Evolutionary conservation across 352 stramenopile species (phyloP), one percentile per base, ranked within the genome.

Genomic region (Discostella stelligera): DNA sequence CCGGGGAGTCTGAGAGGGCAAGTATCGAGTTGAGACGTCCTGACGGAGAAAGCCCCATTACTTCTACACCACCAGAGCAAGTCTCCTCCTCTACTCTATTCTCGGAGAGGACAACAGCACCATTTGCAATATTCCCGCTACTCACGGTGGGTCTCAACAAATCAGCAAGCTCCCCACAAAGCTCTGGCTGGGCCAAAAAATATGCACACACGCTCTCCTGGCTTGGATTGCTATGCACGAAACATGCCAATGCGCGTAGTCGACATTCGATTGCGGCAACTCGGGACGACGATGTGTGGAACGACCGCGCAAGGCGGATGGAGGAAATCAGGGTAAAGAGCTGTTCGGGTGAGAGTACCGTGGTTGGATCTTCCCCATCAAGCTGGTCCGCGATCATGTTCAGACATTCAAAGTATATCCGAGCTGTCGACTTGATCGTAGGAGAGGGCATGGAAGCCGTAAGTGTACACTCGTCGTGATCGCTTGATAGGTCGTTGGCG

Each of bases 131-230:
- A 62, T 74, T 54, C 4, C 41, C 76, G 0, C 49, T 54, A 27
- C 66, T 86, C 0, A 93, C 85, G 16, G 83, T 92, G 23, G 85
- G 83, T 58, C 83, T 67, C 8, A 94, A 25, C 65, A 94, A 82
- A 71, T 93, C 88, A 10, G 88, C 82, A 25, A 94, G 41, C 64
- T 94, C 88, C n/a, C 75, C 79, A 71, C 66, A 85, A 46, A 93
- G 53, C 63, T 94, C 88, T 6, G 89, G 89, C 74, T 94, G 88
- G 2, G 89, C 89, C 56, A 84, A 60, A 63, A 94, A 93, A 55
- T 93, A 91, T 11, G 75, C 77, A 16, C 56, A 59, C 39, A 93
- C 76, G 13, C 79, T 74, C 55, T 92, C 85, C 85, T 88, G 83
- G 13, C 66, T 84, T 2, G 85, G 71, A 80, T 89, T 77, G 5